These are phyloP conservation scores for Colletotrichum cereale DNA, from an alignment of 2,329 filamentous ascomycete species.

Conservation along the genomic window DNA sequence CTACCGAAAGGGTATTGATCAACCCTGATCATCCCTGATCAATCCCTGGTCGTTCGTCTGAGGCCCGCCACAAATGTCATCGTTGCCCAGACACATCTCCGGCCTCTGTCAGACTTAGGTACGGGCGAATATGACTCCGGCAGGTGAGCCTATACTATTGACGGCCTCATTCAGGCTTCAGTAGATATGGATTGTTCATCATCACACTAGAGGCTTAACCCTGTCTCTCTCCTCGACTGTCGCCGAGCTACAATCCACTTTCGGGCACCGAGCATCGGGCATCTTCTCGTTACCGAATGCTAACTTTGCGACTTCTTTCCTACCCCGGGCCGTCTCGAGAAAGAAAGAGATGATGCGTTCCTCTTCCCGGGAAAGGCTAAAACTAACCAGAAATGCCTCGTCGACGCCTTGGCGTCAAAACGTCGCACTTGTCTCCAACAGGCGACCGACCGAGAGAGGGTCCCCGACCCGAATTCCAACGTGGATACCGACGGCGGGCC, in stretches of 20 bases:
- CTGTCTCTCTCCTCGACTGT: neutral
- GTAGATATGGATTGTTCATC: neutral
- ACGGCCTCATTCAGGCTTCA: neutral
- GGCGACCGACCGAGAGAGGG: constrained; percentile 1
- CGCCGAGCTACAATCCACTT: neutral
- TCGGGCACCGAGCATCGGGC: neutral
- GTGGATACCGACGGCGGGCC: neutral
- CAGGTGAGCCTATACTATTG: neutral
- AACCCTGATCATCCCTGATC: neutral
- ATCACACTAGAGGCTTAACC: neutral
- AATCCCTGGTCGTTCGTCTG: neutral
- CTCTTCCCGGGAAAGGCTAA: neutral
- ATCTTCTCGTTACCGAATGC: neutral
- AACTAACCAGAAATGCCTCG: neutral
- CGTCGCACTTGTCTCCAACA: neutral
- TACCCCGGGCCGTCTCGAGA: neutral
- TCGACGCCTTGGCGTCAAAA: neutral
- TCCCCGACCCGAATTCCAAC: neutral
- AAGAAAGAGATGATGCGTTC: neutral
- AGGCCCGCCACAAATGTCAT: constrained; percentile 4
- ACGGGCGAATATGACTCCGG: neutral
- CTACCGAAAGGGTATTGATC: constrained; percentile 4
- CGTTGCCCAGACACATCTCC: neutral
- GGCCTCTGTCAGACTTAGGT: neutral
- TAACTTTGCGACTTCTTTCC: neutral